Conservation (phyloP, 306 rosid genomes). For the Vigna trinervia region DNA sequence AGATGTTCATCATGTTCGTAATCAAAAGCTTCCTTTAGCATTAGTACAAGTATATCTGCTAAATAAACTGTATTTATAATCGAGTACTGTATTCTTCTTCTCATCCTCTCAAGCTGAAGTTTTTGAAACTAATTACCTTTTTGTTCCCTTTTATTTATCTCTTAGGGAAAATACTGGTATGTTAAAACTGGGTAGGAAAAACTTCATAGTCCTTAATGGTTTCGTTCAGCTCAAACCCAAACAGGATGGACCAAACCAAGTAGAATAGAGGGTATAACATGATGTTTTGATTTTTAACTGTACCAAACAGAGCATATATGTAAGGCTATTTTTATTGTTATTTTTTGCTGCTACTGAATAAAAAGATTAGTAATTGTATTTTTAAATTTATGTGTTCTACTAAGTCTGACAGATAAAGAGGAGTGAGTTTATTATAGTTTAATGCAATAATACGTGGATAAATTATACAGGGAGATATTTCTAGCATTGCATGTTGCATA, state of each 20-base stretch:
- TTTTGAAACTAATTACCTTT: background rate
- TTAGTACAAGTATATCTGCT: background rate
- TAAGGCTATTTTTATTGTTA: no score
- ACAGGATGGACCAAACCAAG: background rate
- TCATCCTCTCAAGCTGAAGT: background rate
- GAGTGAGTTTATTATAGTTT: background rate
- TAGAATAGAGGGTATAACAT: background rate
- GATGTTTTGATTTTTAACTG: background rate
- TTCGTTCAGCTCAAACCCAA: background rate
- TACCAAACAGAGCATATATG: no score
- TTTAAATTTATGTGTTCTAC: background rate
- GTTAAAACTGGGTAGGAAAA: background rate
- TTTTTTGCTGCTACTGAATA: no score
- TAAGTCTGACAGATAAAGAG: background rate
- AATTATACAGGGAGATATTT: background rate
- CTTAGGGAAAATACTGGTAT: background rate
- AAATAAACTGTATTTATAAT: background rate
- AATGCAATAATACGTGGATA: background rate
- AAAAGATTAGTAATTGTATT: background rate
- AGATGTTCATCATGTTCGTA: background rate
- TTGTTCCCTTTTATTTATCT: background rate
- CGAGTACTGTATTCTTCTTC: conserved; percentile 1
- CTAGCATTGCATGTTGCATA: background rate
- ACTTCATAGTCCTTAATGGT: background rate
- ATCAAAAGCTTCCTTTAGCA: conserved; percentile 1